Evolutionary conservation across 1,284 basidiomycete genomes (phyloP), one percentile per base, ranked within the genome.

Genomic region (Boletus semigastroideus): DNA sequence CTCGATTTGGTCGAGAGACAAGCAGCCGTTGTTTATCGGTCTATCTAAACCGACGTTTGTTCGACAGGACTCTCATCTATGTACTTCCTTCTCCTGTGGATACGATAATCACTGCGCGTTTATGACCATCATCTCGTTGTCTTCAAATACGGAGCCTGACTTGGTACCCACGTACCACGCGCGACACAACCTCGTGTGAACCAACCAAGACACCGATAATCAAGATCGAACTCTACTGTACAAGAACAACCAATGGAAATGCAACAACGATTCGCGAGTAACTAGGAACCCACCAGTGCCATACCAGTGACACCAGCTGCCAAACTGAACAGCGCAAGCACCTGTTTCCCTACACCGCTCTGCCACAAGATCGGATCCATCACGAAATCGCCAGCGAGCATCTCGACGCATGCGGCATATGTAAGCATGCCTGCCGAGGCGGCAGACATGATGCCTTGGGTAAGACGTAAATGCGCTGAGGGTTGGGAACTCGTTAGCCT

Each of bases 351-450:
- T 17, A 76, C 59, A 28, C 71, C 58, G 60, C 75, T 68, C 53
- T 72, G 61, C 74, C 71, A 75, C 58, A 72, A 60, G 56, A 64
- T 78, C 56, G 75, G 73, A 59, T 87, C 83, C 58, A 84, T 82
- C 39, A 90, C 83, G 57, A 90, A 89, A 67, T 90, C 87, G 4
- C 81, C 87, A 0, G 86, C 88, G 43, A 90, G 78, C 84, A 90
- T 88, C 75, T 90, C 87, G 12, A 90, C 85, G 17, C 84, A 87
- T 13, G 84, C 80, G 1, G 84, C 87, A 60, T 90, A 90, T 38
- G 85, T 87, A 42, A 90, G 77, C 83, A 90, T 83, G 1, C 88
- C 88, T 1, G 87, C 86, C 0, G 84, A 87, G n/a, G 88, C 73
- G 10, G 86, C 86, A 5, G 83, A 84, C 81, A 90, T 83, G 39